phyloP scores from a whole-genome alignment of 116 monocot genomes.

The Posidonia oceanica region DNA sequence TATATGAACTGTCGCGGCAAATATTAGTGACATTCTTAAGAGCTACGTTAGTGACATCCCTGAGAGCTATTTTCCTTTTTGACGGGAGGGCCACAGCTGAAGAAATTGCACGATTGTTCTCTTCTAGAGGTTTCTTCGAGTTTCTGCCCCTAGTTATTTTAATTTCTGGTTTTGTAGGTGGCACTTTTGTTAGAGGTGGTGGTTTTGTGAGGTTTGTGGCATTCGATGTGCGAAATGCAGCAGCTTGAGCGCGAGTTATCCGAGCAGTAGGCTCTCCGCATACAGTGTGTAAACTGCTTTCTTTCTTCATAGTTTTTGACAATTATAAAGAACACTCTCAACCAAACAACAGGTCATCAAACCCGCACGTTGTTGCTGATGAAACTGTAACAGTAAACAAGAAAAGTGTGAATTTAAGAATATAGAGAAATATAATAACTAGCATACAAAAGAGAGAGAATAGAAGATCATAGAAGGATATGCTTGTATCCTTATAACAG shows the following conservation, averaged over 20 bases:
- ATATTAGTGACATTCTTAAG: background rate
- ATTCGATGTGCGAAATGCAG: constrained; percentile 18
- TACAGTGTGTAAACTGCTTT: constrained; percentile 8
- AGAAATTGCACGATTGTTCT: background rate
- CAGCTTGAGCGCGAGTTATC: constrained; percentile 50
- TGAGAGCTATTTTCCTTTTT: background rate
- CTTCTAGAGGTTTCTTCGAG: constrained; percentile 13
- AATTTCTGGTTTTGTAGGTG: constrained; percentile 9
- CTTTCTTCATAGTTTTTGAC: constrained; percentile 25
- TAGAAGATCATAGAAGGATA: too few relatives aligned
- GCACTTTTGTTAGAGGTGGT: background rate
- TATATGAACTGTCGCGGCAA: constrained; percentile 8
- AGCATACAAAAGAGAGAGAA: too few relatives aligned
- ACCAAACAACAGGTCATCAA: too few relatives aligned
- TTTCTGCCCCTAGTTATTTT: constrained; percentile 10
- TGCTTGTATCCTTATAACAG: too few relatives aligned
- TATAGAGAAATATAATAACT: too few relatives aligned
- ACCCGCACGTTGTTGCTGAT: too few relatives aligned
- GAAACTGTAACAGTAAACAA: too few relatives aligned
- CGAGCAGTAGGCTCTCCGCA: constrained; percentile 18
- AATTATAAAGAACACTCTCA: too few relatives aligned
- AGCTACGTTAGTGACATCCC: background rate
- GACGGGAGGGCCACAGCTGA: background rate
- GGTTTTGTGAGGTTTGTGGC: constrained; percentile 12
- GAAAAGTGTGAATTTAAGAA: too few relatives aligned